Base-by-base conservation (phyloP, 2,329 filamentous ascomycete genomes). In the Pseudogymnoascus sp. region DNA sequence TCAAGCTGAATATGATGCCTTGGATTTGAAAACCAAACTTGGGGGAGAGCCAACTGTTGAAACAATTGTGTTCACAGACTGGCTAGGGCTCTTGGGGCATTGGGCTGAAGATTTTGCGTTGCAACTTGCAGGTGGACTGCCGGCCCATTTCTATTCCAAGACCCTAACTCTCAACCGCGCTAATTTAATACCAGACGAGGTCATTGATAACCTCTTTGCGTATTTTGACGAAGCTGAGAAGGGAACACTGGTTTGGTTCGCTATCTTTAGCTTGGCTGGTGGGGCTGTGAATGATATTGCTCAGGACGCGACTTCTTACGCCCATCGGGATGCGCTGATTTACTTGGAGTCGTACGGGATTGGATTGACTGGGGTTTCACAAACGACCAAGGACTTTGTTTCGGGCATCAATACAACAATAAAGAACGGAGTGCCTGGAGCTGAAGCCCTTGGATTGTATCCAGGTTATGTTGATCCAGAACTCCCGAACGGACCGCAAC, bases 281-380 rank as follows among this genome's bases (percentile, higher is more conserved):
- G 86, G 86, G 8, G 84, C 84, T 10, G 78, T 84, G 59, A 79
- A 78, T 66, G 84, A 88, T 63, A 74, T 82, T 1, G 73, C 84
- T 0, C 70, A 72, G 64, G 77, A 85, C 66, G 80, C 80, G 8
- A 87, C 85, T 0, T 80, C 84, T 6, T 88, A 86, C 68, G 79
- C 81, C 0, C 85, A 88, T 68, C 81, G 86, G 55, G 82, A 88
- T 74, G 83, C 83, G 65, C 67, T 87, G 41, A 81, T 87, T 73
- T 86, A 85, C 74, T 80, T 85, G 69, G 83, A 88, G 68, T 82
- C 80, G 0, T 88, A 87, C 68, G 82, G 78, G 7, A 68, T 87
- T 48, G 81, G 80, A 15, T 67, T 83, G 0, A 73, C 77, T 0
- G 72, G 72, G 1, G 68, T 86, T 12, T 76, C 74, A 1, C 65